Conservation (phyloP, 352 stramenopile genomes). For the Pythium insidiosum region DNA sequence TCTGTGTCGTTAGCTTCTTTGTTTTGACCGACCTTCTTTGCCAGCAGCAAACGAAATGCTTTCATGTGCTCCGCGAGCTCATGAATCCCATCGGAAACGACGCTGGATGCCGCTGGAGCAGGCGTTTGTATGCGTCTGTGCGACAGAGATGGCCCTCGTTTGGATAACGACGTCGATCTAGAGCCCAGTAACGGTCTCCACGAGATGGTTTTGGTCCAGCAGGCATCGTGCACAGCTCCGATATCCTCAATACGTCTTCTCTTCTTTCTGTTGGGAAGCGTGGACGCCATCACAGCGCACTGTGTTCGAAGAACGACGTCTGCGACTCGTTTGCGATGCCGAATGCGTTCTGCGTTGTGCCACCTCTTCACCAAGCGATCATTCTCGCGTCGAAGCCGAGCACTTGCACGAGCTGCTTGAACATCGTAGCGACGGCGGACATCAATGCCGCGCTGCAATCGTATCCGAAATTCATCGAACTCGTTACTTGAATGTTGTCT, state of each 20-base stretch:
- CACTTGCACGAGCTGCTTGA: slow-evolving; percentile 23
- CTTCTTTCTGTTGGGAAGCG: slow-evolving; percentile 18
- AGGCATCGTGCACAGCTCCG: slow-evolving; percentile 29
- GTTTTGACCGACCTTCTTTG: no score
- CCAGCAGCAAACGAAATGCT: no score
- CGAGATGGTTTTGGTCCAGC: slow-evolving; percentile 7
- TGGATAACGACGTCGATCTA: no score
- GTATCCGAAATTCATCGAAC: slow-evolving; percentile 66
- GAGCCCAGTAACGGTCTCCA: no score
- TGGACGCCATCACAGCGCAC: slow-evolving; percentile 38
- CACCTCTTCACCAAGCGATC: slow-evolving; percentile 35
- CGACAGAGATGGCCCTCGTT: neutral
- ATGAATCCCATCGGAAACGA: neutral
- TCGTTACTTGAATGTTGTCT: slow-evolving; percentile 2
- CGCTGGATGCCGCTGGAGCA: neutral
- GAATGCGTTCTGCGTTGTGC: slow-evolving; percentile 25
- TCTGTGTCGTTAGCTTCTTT: no score
- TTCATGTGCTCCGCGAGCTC: neutral
- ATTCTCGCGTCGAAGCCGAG: slow-evolving; percentile 29
- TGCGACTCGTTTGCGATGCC: slow-evolving; percentile 53
- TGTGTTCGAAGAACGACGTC: slow-evolving; percentile 52
- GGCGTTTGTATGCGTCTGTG: neutral
- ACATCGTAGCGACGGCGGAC: slow-evolving; percentile 30
- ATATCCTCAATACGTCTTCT: slow-evolving; percentile 44
- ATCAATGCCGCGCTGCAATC: slow-evolving; percentile 38